Base-by-base conservation (phyloP, 2,329 filamentous ascomycete genomes). In the Dichotomopilus funicola region DNA sequence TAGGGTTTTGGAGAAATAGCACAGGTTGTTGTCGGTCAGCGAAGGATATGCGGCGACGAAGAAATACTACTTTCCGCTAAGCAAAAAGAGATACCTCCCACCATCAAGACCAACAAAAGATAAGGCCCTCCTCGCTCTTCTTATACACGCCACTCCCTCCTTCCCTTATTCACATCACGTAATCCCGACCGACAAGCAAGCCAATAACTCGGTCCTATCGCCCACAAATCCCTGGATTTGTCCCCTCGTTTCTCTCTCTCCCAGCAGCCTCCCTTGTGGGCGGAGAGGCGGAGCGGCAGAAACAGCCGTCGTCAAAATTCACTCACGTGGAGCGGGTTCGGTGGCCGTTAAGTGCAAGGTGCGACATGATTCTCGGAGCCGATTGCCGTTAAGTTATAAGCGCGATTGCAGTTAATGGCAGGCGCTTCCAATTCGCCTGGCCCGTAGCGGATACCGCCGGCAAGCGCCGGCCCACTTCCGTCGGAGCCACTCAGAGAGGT, bases 311-410 rank as follows among this genome's bases (percentile, higher is more conserved):
- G 41, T 42, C 12, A 53, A 55, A 55, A 52, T 27, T 58, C 38
- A 44, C 54, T 53, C 50, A 52, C 54, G 46, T 50, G 54, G 54
- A 47, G 42, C 41, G 37, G n/a, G 5, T n/a, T 19, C 38, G 41
- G 40, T 19, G 41, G 19, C 19, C 37, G 48, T 12, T 11, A 31
- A 38, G 27, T 13, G 34, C 12, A n/a, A 27, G 43, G 47, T 51
- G 43, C 48, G 48, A 51, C 53, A 51, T 56, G 35, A 47, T 44
- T 27, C 47, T 54, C 57, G 57, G 59, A 54, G 44, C n/a, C 54
- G 52, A 61, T 43, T 61, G 57, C 59, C 59, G 54, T 59, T 61
- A 61, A 61, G 59, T 61, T 61, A 61, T 59, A 61, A 61, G 56
- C 54, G 59, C 59, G 49, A 59, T 56, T 57, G 57, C 59, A 59